phyloP scores from a whole-genome alignment of 805 yeast species.

The Candida sithepensis region DNA sequence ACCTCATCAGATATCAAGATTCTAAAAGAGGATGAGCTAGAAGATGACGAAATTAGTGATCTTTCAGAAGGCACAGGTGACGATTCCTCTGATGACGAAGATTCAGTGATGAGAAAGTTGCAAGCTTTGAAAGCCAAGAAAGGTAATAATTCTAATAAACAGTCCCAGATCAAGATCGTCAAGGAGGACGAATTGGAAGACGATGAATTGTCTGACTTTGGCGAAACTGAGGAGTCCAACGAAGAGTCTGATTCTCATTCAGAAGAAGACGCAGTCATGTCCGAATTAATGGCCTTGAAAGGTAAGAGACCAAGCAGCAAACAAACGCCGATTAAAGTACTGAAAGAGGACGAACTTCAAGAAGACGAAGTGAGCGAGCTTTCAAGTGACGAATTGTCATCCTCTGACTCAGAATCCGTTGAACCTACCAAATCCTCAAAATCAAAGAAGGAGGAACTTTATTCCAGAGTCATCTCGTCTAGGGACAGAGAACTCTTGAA shows the following conservation, averaged over 20 bases:
- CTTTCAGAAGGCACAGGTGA: not conserved
- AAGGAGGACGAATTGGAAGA: constrained; percentile 9
- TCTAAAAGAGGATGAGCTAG: constrained; percentile 17
- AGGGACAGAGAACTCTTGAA: constrained; percentile 46
- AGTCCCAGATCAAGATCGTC: constrained; percentile 2
- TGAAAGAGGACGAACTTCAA: constrained; percentile 25
- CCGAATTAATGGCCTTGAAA: constrained; percentile 31
- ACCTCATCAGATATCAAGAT: constrained; percentile 4
- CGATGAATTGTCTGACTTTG: constrained; percentile 5
- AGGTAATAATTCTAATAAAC: constrained; percentile 28
- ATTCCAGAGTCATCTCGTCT: constrained; percentile 31
- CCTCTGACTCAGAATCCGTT: constrained; percentile 9
- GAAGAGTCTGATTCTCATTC: not conserved
- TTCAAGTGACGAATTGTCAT: not conserved
- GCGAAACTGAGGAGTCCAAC: not conserved
- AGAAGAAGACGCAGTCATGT: constrained; percentile 41
- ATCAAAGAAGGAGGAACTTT: constrained; percentile 12
- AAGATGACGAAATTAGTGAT: constrained; percentile 19
- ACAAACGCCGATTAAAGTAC: constrained; percentile 28
- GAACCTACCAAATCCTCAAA: not conserved
- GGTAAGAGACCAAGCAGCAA: constrained; percentile 8
- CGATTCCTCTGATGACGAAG: constrained; percentile 28
- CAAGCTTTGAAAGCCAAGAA: constrained; percentile 47
- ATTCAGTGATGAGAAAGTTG: constrained; percentile 58
- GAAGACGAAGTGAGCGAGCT: constrained; percentile 20